Conservation (phyloP, 108 stramenopile species). For the Cyclotella sp. region DNA sequence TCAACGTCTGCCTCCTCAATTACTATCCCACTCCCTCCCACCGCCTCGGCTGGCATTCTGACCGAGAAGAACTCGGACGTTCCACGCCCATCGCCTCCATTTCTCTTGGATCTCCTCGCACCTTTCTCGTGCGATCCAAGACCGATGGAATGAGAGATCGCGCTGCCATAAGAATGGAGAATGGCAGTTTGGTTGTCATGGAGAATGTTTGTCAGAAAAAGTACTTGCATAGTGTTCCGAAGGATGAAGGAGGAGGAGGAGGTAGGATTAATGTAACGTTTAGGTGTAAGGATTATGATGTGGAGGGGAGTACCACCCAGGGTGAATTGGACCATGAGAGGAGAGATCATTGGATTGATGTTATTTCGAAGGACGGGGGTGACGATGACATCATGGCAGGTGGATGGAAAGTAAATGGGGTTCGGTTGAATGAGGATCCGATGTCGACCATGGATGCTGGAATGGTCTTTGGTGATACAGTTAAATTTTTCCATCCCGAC, state of each 20-base stretch:
- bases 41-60: constrained; percentile 79
- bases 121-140: constrained; percentile 65
- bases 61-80: constrained; percentile 75
- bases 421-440: not conserved
- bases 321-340: constrained; percentile 64
- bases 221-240: constrained; percentile 70
- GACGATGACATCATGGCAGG: constrained; percentile 27
- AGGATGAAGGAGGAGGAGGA: constrained; percentile 42
- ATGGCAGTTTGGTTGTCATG: constrained; percentile 65
- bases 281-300: constrained; percentile 61
- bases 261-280: constrained; percentile 77
- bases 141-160: constrained; percentile 59
- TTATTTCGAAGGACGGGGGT: constrained; percentile 37
- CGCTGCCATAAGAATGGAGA: constrained; percentile 43
- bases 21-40: constrained; percentile 70
- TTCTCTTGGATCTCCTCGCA: constrained; percentile 62
- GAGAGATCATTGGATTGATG: constrained; percentile 62
- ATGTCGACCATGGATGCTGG: not conserved
- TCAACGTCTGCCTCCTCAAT: constrained; percentile 79
- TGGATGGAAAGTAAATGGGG: constrained; percentile 17
- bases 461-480: constrained; percentile 52
- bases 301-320: constrained; percentile 34
- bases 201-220: constrained; percentile 66
- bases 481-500: constrained; percentile 13
- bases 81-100: constrained; percentile 73